Conservation (phyloP, 202 grass and related monocot species). For the Cymbopogon flexuosus region DNA sequence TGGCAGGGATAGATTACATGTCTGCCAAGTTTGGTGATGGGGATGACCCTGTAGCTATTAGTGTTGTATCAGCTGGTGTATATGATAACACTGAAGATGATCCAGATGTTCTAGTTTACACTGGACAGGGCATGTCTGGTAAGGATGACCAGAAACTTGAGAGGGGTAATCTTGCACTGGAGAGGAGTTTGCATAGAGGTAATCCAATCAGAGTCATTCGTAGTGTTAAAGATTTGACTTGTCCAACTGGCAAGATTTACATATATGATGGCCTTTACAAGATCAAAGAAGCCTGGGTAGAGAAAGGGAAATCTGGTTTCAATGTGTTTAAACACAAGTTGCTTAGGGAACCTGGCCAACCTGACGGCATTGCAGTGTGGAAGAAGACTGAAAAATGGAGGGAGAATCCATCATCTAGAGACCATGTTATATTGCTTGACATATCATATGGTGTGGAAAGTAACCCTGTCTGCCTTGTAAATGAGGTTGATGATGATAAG, state of each 20-base stretch:
- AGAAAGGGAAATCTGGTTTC: slow-evolving; percentile 60
- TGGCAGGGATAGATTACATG: slow-evolving; percentile 72
- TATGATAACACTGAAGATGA: slow-evolving; percentile 72
- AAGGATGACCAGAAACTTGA: slow-evolving; percentile 79
- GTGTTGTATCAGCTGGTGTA: slow-evolving; percentile 62
- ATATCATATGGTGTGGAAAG: slow-evolving; percentile 62
- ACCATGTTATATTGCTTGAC: slow-evolving; percentile 41
- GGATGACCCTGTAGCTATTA: slow-evolving; percentile 45
- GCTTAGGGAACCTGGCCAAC: slow-evolving; percentile 56
- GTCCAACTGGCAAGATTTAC: slow-evolving; percentile 69
- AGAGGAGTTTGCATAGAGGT: slow-evolving; percentile 64
- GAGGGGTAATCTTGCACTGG: slow-evolving; percentile 74
- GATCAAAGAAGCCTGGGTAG: slow-evolving; percentile 63
- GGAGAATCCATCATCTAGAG: slow-evolving; percentile 51
- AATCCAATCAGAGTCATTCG: slow-evolving; percentile 73
- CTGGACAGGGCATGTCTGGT: slow-evolving; percentile 63
- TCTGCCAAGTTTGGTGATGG: slow-evolving; percentile 31
- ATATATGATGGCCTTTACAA: slow-evolving; percentile 77
- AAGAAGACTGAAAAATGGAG: slow-evolving; percentile 72
- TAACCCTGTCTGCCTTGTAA: slow-evolving; percentile 69
- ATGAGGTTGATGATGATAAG: slow-evolving; percentile 63
- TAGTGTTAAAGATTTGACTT: slow-evolving; percentile 54
- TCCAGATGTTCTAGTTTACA: slow-evolving; percentile 57
- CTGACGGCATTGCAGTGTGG: slow-evolving; percentile 64
- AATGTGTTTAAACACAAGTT: slow-evolving; percentile 74